Conservation (phyloP, 495 filamentous ascomycete species). For the Amphirosellinia nigrospora region DNA sequence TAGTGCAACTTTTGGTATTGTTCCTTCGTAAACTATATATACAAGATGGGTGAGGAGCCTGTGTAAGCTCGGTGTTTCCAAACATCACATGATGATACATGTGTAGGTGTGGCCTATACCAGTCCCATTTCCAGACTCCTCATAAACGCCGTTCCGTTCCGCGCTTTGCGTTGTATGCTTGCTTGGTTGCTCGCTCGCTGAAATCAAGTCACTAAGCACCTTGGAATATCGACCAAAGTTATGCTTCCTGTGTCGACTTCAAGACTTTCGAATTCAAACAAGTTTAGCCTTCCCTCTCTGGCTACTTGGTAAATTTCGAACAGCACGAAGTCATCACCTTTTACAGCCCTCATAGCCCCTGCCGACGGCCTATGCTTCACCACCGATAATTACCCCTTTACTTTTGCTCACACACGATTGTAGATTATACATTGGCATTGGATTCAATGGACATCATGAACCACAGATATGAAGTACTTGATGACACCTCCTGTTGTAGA, state of each 20-base stretch:
- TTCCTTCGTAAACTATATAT: constrained; percentile 35
- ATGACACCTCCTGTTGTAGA: constrained; percentile 17
- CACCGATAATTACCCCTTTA: neutral
- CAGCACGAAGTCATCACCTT: too few species aligned
- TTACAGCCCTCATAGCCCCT: neutral
- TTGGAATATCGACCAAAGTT: neutral
- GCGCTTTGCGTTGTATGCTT: neutral
- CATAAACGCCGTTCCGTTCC: constrained; percentile 15
- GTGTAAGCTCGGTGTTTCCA: neutral
- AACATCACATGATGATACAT: constrained; percentile 14
- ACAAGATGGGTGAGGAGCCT: constrained; percentile 23
- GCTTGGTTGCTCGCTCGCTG: constrained; percentile 10
- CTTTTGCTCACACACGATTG: constrained; percentile 23
- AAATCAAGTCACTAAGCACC: constrained; percentile 8
- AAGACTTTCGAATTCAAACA: neutral
- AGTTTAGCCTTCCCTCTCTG: neutral
- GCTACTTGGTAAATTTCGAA: too few species aligned
- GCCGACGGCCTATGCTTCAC: neutral
- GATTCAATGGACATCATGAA: constrained; percentile 22
- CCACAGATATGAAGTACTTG: constrained; percentile 18
- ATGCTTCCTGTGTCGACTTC: neutral
- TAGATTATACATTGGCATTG: constrained; percentile 30
- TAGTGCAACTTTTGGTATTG: constrained; percentile 24
- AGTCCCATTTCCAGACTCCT: constrained; percentile 15
- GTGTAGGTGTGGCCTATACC: neutral